Conservation (phyloP, 306 rosid species). For the Citrullus mucosospermus region DNA sequence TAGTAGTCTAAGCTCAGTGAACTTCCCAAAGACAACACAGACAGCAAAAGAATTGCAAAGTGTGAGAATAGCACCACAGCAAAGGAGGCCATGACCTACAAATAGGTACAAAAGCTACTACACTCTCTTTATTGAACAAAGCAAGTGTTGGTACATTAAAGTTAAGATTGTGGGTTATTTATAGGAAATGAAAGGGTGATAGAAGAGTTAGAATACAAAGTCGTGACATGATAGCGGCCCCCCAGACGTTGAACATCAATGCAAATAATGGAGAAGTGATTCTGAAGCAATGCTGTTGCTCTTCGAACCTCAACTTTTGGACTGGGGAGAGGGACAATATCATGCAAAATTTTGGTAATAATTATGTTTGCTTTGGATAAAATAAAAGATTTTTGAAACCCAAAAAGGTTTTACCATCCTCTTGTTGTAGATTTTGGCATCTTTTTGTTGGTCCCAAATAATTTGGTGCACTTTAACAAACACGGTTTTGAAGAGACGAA, state of each 20-base stretch:
- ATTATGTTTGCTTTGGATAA: constrained; percentile 10
- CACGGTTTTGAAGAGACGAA: background rate
- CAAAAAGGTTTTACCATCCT: background rate
- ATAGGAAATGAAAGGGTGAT: background rate
- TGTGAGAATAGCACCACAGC: constrained; percentile 24
- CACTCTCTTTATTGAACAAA: background rate
- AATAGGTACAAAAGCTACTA: background rate
- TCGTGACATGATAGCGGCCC: constrained; percentile 20
- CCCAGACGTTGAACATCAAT: constrained; percentile 25
- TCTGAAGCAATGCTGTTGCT: constrained; percentile 35
- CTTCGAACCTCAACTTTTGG: background rate
- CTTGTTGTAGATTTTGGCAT: background rate
- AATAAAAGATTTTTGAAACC: background rate
- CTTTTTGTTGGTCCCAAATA: background rate
- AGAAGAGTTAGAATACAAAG: background rate
- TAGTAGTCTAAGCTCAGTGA: constrained; percentile 66
- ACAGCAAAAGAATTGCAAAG: constrained; percentile 27
- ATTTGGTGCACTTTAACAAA: background rate
- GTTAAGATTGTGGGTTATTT: background rate
- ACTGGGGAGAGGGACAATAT: background rate
- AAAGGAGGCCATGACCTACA: constrained; percentile 27
- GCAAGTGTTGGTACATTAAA: background rate
- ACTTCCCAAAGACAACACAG: constrained; percentile 20
- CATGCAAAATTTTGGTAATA: constrained; percentile 8
- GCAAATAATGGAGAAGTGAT: constrained; percentile 29